These are phyloP conservation scores for Aspergillus ruber DNA, from an alignment of 2,329 filamentous ascomycete species.

Conservation along the genomic window DNA sequence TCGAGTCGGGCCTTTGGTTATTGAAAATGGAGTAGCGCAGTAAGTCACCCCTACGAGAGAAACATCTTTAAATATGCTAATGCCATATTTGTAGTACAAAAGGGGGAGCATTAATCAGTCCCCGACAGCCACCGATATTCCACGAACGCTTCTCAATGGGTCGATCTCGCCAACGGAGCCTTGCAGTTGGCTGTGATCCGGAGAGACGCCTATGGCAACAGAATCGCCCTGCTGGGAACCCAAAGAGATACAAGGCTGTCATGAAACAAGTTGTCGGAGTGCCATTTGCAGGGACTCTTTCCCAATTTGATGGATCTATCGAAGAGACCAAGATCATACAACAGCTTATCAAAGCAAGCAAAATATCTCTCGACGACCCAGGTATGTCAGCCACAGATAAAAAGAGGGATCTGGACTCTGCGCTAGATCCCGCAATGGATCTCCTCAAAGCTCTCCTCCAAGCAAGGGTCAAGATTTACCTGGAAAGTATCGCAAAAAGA, in stretches of 20 bases:
- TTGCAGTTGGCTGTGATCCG: neutral
- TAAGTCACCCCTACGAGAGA: constrained; percentile 17
- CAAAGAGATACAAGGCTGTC: constrained; percentile 32
- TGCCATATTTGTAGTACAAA: constrained; percentile 6
- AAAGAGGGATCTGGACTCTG: neutral
- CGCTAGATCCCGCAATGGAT: constrained; percentile 1
- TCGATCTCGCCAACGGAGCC: neutral
- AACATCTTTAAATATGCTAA: neutral
- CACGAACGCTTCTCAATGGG: constrained; percentile 1
- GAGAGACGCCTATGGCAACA: constrained; percentile 8
- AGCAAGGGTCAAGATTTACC: constrained; percentile 21
- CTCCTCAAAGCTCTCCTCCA: constrained; percentile 19
- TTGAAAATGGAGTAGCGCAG: constrained; percentile 36
- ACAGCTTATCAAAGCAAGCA: constrained; percentile 1
- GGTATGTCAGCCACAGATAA: neutral
- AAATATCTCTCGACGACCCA: constrained; percentile 2
- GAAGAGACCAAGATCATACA: constrained; percentile 16
- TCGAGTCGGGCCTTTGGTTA: constrained; percentile 34
- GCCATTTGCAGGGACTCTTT: constrained; percentile 26
- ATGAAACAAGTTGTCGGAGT: constrained; percentile 39
- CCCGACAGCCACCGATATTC: constrained; percentile 7
- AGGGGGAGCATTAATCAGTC: constrained; percentile 10
- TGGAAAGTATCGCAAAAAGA: constrained; percentile 23
- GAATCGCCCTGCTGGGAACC: neutral
- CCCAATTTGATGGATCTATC: constrained; percentile 15